phyloP scores from a whole-genome alignment of 441 rosid species.

The Pelargonium cotyledonis region DNA sequence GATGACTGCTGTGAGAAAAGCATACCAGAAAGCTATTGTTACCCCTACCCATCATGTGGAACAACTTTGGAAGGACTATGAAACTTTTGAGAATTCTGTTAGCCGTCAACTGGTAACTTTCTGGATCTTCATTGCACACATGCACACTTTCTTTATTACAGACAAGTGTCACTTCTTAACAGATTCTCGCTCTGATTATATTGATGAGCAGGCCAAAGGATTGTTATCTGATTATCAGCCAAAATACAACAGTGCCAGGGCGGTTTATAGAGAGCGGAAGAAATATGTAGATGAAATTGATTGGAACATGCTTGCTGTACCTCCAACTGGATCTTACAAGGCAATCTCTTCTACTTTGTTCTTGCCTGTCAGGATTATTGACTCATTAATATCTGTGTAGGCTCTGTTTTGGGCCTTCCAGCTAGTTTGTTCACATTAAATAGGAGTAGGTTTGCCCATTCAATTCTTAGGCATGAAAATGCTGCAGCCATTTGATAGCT shows the following conservation, averaged over 20 bases:
- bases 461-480: not conserved
- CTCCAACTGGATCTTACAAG: conserved; percentile 75
- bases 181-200: conserved; percentile 22
- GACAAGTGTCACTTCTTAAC: conserved; percentile 1
- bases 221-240: conserved; percentile 84
- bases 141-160: not conserved
- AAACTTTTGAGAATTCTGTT: conserved; percentile 84
- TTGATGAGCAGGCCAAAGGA: conserved; percentile 77
- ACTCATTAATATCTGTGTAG: not conserved
- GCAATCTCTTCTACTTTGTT: conserved; percentile 32
- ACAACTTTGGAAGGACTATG: conserved; percentile 96
- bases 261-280: conserved; percentile 88
- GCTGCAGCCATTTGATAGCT: not conserved
- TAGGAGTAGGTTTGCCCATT: not conserved
- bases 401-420: too few species aligned
- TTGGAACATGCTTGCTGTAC: conserved; percentile 88
- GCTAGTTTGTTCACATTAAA: too few species aligned
- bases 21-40: conserved; percentile 79
- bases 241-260: conserved; percentile 87
- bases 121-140: conserved; percentile 9
- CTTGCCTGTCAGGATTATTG: conserved; percentile 9
- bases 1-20: conserved; percentile 73
- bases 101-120: conserved; percentile 80
- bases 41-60: conserved; percentile 89
- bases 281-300: conserved; percentile 91